These are phyloP conservation scores for Podila minutissima DNA, from an alignment of 192 early-diverging fungal species.

Conservation along the genomic window DNA sequence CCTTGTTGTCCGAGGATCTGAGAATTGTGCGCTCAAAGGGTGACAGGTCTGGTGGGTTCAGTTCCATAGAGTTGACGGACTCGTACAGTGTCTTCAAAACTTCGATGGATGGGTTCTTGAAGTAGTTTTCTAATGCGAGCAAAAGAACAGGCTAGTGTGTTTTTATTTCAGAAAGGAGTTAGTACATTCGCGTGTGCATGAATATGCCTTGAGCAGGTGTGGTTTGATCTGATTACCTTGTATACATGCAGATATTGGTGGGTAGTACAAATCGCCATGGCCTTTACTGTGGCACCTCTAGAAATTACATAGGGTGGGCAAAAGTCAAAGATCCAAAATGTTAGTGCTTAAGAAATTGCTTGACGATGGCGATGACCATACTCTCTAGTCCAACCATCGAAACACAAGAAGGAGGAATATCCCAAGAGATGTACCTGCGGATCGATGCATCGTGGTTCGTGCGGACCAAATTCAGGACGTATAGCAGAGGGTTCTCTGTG, in stretches of 20 bases:
- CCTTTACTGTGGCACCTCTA: slow-evolving; percentile 92
- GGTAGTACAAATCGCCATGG: slow-evolving; percentile 92
- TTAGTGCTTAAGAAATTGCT: neutral
- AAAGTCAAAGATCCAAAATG: neutral
- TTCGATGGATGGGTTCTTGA: slow-evolving; percentile 75
- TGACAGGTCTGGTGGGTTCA: slow-evolving; percentile 83
- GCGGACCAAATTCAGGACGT: slow-evolving; percentile 92
- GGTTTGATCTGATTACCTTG: slow-evolving; percentile 55
- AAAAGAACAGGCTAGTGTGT: slow-evolving; percentile 80
- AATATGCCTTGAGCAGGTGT: neutral
- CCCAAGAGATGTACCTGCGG: slow-evolving; percentile 57
- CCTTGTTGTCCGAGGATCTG: slow-evolving; percentile 82
- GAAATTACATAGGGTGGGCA: neutral
- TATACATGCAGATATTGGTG: slow-evolving; percentile 94
- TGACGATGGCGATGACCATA: no score
- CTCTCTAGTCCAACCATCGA: no score
- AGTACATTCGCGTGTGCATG: no score
- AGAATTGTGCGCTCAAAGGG: slow-evolving; percentile 86
- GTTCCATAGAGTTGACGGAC: slow-evolving; percentile 87
- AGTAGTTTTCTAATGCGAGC: slow-evolving; percentile 93
- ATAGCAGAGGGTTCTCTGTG: slow-evolving; percentile 75
- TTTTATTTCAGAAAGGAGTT: slow-evolving; percentile 1
- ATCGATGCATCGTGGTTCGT: slow-evolving; percentile 89
- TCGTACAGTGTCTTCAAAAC: slow-evolving; percentile 83
- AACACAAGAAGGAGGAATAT: no score